Evolutionary conservation across 2,329 filamentous ascomycete species (phyloP), one percentile per base, ranked within the genome.

Genomic region (Whalleya microplaca): DNA sequence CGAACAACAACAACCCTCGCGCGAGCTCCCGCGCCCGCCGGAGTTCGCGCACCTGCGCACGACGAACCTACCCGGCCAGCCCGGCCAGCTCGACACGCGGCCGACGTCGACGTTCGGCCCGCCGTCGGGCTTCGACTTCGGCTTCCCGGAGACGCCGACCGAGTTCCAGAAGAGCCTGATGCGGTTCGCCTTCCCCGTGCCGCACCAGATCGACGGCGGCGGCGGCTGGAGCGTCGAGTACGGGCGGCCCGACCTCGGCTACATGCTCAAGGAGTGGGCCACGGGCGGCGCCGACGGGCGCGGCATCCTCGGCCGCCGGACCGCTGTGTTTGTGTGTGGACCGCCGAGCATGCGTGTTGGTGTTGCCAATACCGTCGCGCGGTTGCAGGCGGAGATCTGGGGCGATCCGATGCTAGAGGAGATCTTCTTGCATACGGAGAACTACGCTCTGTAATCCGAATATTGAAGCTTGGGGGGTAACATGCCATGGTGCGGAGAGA

Each of bases 181-280:
- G 86, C 89, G 92, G 16, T 96, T 95, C 70, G 92, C 92, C 1
- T 96, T 96, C 71, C 84, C 93, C 0, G 78, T 86, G 37, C 82
- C 84, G 29, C 81, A 85, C 66, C 81, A 86, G 73, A 87, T 86
- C 56, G 84, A 87, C 63, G 88, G 91, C 63, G 91, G 92, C 52
- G 89, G 91, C 63, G 91, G 92, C 52, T 96, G 94, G 92, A 90
- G 85, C 62, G 92, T 95, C 14, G 93, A 97, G 75, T 97, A 97
- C 73, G 92, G 92, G 18, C 85, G 94, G 0, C 94, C 94, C 0
- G 89, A 96, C 65, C 84, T 98, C 37, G 89, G 91, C 1, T 94
- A 89, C 72, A 91, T 96, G 85, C 82, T 98, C 51, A 87, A 85
- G 67, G 87, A 95, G 62, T 88, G 92, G 83, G 90, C 91, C 3